Percentiles rank a stretch among this genome's conserved stretches.
phyloP scores from a whole-genome alignment of 495 filamentous ascomycete species.

The Aspergillus campestris region DNA sequence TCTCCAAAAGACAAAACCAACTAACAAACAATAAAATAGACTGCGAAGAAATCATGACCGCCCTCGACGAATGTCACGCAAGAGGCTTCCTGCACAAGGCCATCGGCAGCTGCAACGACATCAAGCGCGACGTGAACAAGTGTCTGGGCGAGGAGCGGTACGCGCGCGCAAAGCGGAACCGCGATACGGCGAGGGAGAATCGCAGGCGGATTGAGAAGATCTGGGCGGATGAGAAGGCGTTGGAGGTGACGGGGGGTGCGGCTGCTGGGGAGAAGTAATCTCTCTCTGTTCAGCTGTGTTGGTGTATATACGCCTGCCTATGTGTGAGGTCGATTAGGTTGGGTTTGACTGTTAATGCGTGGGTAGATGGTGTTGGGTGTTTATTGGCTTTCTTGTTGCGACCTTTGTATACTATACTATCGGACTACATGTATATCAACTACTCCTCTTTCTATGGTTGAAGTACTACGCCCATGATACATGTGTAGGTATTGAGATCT shows the following conservation, averaged over 20 bases:
- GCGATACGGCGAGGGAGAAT: slow-evolving; percentile 61
- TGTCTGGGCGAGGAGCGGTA: slow-evolving; percentile 74
- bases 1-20: too few species aligned
- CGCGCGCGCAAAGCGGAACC: slow-evolving; percentile 67
- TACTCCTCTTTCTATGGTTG: too few species aligned
- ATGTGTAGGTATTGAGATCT: neutral
- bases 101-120: slow-evolving; percentile 79
- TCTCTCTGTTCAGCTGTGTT: too few species aligned
- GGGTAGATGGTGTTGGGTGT: too few species aligned
- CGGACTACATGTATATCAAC: too few species aligned
- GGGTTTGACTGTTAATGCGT: too few species aligned
- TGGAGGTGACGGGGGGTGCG: slow-evolving; percentile 9
- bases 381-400: too few species aligned
- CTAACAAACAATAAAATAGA: slow-evolving; percentile 42
- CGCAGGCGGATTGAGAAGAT: slow-evolving; percentile 57
- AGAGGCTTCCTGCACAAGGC: slow-evolving; percentile 83
- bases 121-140: slow-evolving; percentile 69
- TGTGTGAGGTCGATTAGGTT: neutral
- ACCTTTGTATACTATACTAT: too few species aligned
- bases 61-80: slow-evolving; percentile 93
- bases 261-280: slow-evolving; percentile 11
- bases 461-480: too few species aligned
- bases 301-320: slow-evolving; percentile 1
- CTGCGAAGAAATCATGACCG: slow-evolving; percentile 86
- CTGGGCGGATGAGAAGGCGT: slow-evolving; percentile 58